Evolutionary conservation across 2,329 filamentous ascomycete species (phyloP).

Genomic region (Alternaria sp.): DNA sequence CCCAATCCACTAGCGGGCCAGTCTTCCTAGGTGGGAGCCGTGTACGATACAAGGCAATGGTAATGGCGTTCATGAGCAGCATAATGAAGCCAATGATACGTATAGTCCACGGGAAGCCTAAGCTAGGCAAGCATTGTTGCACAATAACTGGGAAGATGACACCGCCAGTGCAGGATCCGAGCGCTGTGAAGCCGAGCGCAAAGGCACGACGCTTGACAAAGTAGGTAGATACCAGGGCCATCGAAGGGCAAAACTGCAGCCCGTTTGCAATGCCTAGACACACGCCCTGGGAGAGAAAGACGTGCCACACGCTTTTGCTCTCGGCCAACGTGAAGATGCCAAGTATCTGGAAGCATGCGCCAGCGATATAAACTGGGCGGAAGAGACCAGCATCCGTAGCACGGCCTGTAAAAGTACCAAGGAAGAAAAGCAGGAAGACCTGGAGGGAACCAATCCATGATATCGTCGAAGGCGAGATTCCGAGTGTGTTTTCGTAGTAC

Average conservation of each 20-base stretch:
- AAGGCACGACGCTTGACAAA: constrained; percentile 42
- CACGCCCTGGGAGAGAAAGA: constrained; percentile 60
- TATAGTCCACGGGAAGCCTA: constrained; percentile 69
- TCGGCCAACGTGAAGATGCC: constrained; percentile 45
- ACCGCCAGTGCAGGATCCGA: constrained; percentile 42
- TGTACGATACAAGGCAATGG: constrained; percentile 48
- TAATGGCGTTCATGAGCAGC: constrained; percentile 51
- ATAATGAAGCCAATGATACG: constrained; percentile 69
- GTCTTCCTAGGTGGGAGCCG: constrained; percentile 53
- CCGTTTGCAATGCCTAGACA: constrained; percentile 63
- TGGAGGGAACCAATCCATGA: constrained; percentile 48
- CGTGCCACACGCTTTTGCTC: constrained; percentile 43
- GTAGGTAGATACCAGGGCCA: constrained; percentile 59
- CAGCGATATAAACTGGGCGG: constrained; percentile 37
- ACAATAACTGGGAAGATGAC: constrained; percentile 46
- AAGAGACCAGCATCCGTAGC: constrained; percentile 45
- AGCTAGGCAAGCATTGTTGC: constrained; percentile 39
- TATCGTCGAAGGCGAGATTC: constrained; percentile 45
- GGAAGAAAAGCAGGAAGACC: constrained; percentile 43
- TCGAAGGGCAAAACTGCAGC: constrained; percentile 65
- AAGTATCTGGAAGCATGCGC: constrained; percentile 44
- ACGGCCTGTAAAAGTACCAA: constrained; percentile 43
- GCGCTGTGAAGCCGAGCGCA: constrained; percentile 40
- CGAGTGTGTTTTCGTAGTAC: constrained; percentile 58
- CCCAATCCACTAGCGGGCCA: constrained; percentile 54